phyloP scores from a whole-genome alignment of 495 filamentous ascomycete species.

The Aspergillus leporis region DNA sequence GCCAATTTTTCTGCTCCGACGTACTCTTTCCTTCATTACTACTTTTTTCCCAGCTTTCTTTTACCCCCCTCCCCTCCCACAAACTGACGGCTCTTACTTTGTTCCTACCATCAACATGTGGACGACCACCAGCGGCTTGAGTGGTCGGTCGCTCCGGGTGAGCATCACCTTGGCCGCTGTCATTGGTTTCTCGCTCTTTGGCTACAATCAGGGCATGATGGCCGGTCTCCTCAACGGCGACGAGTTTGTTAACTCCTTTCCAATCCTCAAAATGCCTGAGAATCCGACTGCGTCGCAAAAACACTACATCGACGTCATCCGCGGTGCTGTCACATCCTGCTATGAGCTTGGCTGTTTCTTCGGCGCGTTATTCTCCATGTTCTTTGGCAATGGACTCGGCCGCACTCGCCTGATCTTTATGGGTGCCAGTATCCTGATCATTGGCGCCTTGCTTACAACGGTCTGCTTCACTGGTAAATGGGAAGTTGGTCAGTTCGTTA shows the following conservation, averaged over 20 bases:
- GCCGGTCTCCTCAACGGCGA: constrained; percentile 24
- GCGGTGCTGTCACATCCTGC: constrained; percentile 47
- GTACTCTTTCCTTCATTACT: not conserved
- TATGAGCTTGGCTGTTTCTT: constrained; percentile 59
- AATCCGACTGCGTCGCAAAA: not conserved
- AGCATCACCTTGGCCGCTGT: constrained; percentile 28
- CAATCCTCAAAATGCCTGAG: constrained; percentile 17
- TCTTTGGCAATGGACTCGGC: constrained; percentile 49
- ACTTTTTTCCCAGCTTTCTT: not conserved
- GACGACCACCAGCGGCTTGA: constrained; percentile 23
- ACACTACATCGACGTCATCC: constrained; percentile 23
- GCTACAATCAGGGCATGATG: constrained; percentile 32
- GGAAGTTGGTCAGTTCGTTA: constrained; percentile 54
- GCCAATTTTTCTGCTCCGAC: not conserved
- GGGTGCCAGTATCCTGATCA: constrained; percentile 48
- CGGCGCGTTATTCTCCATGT: constrained; percentile 50
- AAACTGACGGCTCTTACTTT: not conserved
- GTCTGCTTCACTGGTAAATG: constrained; percentile 34
- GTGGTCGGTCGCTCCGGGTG: constrained; percentile 22
- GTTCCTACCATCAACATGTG: constrained; percentile 26
- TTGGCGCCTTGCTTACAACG: constrained; percentile 53
- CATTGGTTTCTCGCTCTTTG: constrained; percentile 28
- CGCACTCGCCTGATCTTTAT: constrained; percentile 49
- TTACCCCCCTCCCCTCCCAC: not conserved
- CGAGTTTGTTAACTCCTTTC: constrained; percentile 21